Evolutionary conservation across 257 asterid species (phyloP).

Genomic region (Salvia hispanica): DNA sequence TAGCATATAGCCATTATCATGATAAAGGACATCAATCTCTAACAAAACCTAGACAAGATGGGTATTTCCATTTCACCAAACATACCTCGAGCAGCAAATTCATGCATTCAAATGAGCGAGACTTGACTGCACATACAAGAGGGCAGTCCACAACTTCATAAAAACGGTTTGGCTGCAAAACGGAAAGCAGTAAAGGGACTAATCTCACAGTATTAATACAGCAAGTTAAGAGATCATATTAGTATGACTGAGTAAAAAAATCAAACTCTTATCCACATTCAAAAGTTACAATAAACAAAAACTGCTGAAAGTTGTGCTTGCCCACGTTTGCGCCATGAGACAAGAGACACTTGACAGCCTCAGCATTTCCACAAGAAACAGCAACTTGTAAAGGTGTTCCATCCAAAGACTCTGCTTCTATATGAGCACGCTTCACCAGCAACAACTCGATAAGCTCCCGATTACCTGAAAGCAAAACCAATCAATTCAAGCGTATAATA

Average conservation of each 20-base stretch:
- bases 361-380: constrained; percentile 23
- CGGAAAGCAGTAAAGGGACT: neutral
- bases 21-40: neutral
- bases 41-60: neutral
- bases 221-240: neutral
- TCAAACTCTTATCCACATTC: neutral
- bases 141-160: constrained; percentile 13
- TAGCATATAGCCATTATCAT: too few relatives aligned
- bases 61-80: neutral
- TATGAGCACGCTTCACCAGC: constrained; percentile 29
- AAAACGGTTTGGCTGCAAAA: constrained; percentile 33
- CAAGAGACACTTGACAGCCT: constrained; percentile 22
- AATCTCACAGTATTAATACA: too few relatives aligned
- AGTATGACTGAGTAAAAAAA: neutral
- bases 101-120: constrained; percentile 26
- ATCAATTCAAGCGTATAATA: neutral
- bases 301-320: neutral
- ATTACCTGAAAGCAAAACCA: constrained; percentile 25
- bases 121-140: constrained; percentile 20
- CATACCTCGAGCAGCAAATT: constrained; percentile 32
- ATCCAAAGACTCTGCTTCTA: constrained; percentile 28
- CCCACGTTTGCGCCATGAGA: constrained; percentile 16
- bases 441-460: constrained; percentile 32
- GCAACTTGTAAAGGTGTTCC: constrained; percentile 40
- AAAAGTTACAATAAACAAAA: neutral